Base-by-base conservation (phyloP, 2,329 filamentous ascomycete genomes). In the Verticillium isaacii region DNA sequence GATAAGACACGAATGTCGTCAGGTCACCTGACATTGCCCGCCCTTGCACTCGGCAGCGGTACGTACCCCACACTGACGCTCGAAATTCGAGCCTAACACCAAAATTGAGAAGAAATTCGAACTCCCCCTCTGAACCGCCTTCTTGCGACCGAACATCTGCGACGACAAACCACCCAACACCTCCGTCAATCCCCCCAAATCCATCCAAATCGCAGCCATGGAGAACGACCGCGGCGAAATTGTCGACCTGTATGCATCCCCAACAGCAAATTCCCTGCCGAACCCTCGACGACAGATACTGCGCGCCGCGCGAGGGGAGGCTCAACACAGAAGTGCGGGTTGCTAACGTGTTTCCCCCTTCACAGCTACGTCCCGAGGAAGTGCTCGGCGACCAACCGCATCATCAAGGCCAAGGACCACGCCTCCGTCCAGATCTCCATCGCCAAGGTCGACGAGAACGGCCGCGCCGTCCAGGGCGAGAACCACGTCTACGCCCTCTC, bases 371-470 rank as follows among this genome's bases (percentile, higher is more conserved):
- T 97, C 86, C 93, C 93, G 80, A 92, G 94, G 87, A 98, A 97
- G 87, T 98, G 94, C 91, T 92, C 88, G 81, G 93, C 93, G 74
- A 97, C 94, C 81, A 96, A 96, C 92, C 92, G 95, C 84, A 97
- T 98, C 87, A 98, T 99, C 89, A 97, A 97, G 87, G 93, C 95
- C 86, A 97, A 98, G 86, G 95, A 99, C 85, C 95, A 99, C 88
- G 94, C 92, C 74, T 96, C 92, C 67, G 95, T 98, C 74, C 95
- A 99, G 84, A 92, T 99, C 82, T 92, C 90, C 74, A 85, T 99
- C 78, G 94, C 90, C 81, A 98, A 97, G 86, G 95, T 99, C 74
- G 94, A 98, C 82, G 95, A 99, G 89, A 96, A 93, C 85, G 95
- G 95, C 79, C 92, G 93, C 74, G 93, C 93, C 70, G 76, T 88